A percentile compares a stretch with the other conserved stretches of the same genome.
These are phyloP conservation scores for Euryodendron excelsum DNA, from an alignment of 148 eudicot genomes.

Conservation along the genomic window DNA sequence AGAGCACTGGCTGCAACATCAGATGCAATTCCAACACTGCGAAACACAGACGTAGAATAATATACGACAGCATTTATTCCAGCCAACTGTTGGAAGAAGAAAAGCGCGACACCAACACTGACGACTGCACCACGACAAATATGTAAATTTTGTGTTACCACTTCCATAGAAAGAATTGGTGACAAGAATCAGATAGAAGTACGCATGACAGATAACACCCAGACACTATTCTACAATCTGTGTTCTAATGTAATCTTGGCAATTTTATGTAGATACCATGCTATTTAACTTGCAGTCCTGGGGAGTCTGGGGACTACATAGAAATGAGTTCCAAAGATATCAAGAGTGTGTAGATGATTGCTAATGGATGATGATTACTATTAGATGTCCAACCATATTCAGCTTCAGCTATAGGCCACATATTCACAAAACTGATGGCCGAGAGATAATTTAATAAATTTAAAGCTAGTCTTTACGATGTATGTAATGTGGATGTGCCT, in stretches of 20 bases:
- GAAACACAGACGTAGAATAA: constrained; percentile 91
- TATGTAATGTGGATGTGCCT: background rate
- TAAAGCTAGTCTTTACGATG: background rate
- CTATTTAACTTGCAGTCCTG: background rate
- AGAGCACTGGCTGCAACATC: constrained; percentile 99
- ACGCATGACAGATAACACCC: background rate
- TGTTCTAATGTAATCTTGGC: background rate
- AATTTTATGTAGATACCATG: background rate
- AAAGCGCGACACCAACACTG: constrained; percentile 94
- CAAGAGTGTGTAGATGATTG: background rate
- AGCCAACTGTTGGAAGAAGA: constrained; percentile 95
- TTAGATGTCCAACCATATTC: background rate
- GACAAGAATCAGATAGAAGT: background rate
- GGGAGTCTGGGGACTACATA: background rate
- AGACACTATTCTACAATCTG: background rate
- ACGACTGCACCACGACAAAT: constrained; percentile 61
- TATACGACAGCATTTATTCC: constrained; percentile 98
- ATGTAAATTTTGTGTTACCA: background rate
- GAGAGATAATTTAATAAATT: background rate
- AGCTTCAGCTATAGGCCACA: background rate
- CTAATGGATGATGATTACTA: background rate
- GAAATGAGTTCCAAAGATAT: constrained; percentile 10
- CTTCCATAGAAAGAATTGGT: background rate
- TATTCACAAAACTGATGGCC: background rate
- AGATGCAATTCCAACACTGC: constrained; percentile 91